phyloP scores from a whole-genome alignment of 768 basidiomycete species.

The Chalciporus pseudorubinellus region DNA sequence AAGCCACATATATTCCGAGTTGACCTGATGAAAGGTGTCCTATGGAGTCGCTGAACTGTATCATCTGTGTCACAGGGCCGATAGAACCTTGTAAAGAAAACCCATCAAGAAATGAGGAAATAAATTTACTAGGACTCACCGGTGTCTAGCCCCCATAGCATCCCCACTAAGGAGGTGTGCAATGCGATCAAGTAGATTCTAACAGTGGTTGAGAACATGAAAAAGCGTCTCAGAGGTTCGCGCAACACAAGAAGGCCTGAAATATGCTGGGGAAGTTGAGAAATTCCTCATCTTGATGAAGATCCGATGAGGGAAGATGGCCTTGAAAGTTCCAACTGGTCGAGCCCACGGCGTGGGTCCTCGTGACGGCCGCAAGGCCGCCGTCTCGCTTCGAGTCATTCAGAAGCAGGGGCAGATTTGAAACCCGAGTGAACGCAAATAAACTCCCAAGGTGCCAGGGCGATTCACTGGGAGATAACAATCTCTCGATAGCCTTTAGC shows the following conservation, averaged over 20 bases:
- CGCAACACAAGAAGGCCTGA: neutral
- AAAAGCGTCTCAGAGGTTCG: neutral
- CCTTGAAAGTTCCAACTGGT: neutral
- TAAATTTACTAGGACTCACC: conserved; percentile 9
- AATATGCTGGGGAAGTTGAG: neutral
- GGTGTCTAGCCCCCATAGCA: conserved; percentile 34
- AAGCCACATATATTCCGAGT: conserved; percentile 44
- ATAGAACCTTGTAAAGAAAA: conserved; percentile 28
- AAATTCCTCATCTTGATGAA: neutral
- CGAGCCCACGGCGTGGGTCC: neutral
- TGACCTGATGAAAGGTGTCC: conserved; percentile 35
- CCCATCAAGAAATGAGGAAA: neutral
- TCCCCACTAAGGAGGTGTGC: conserved; percentile 26
- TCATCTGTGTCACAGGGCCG: conserved; percentile 48
- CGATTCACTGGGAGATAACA: no score
- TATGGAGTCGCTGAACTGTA: conserved; percentile 40
- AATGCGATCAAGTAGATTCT: conserved; percentile 27
- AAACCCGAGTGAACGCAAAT: no score
- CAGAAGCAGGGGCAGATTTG: neutral
- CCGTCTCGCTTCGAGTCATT: neutral
- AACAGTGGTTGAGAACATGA: conserved; percentile 16
- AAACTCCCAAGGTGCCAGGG: no score
- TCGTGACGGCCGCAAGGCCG: neutral
- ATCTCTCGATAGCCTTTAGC: no score
- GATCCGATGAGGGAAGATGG: neutral